These are phyloP conservation scores for Phlebopus sp. DNA, from an alignment of 1,284 basidiomycete genomes.

Conservation along the genomic window DNA sequence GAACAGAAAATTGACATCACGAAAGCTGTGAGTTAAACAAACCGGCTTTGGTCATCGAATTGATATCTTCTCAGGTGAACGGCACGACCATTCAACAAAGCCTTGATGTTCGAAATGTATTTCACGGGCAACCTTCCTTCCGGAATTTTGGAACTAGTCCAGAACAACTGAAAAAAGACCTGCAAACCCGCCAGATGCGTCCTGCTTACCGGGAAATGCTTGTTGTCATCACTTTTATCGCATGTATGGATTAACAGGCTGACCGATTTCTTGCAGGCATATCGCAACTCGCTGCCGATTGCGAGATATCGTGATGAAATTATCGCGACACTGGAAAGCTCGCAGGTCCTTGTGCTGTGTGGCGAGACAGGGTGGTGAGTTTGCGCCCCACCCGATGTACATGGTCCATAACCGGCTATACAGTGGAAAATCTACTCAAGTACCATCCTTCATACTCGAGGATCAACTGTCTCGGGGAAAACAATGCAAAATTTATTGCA, in stretches of 20 bases:
- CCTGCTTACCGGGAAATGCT: slow-evolving; percentile 85
- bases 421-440: slow-evolving; percentile 97
- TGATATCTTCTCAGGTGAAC: slow-evolving; percentile 25
- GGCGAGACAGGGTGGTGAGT: slow-evolving; percentile 94
- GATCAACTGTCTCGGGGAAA: slow-evolving; percentile 81
- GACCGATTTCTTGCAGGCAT: slow-evolving; percentile 39
- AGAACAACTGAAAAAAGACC: slow-evolving; percentile 56
- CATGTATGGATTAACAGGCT: neutral
- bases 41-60: neutral
- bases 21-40: slow-evolving; percentile 38
- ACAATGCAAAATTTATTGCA: slow-evolving; percentile 92
- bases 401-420: slow-evolving; percentile 13
- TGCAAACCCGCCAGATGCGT: slow-evolving; percentile 59
- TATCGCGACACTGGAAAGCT: slow-evolving; percentile 67
- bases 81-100: slow-evolving; percentile 31
- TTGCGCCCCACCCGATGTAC: neutral
- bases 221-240: slow-evolving; percentile 42
- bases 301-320: slow-evolving; percentile 82
- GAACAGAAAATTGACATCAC: slow-evolving; percentile 49
- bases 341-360: slow-evolving; percentile 89
- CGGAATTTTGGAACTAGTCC: slow-evolving; percentile 32
- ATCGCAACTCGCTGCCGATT: slow-evolving; percentile 84
- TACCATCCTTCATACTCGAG: slow-evolving; percentile 94
- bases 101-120: slow-evolving; percentile 17
- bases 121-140: slow-evolving; percentile 11